Evolutionary conservation across 495 filamentous ascomycete genomes (phyloP).

Genomic region (Penicillium goetzii): DNA sequence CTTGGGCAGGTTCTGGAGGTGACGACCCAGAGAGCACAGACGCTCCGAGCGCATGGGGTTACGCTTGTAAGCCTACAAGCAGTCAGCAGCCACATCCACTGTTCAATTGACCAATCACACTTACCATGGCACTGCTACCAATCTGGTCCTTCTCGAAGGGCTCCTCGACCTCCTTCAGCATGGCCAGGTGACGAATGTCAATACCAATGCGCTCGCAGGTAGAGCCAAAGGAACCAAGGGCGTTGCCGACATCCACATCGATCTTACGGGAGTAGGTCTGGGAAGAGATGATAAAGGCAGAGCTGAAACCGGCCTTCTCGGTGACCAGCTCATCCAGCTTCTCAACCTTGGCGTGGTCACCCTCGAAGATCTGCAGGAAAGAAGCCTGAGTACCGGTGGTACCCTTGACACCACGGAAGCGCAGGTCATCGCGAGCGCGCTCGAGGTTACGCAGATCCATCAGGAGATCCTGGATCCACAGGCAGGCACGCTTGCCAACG

Average conservation of each 20-base stretch:
- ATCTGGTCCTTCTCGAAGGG: constrained; percentile 76
- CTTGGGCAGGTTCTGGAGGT: constrained; percentile 63
- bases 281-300: constrained; percentile 71
- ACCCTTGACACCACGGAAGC: constrained; percentile 84
- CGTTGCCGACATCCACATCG: constrained; percentile 79
- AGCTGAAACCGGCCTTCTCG: constrained; percentile 80
- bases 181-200: constrained; percentile 81
- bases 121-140: constrained; percentile 57
- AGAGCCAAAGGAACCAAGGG: constrained; percentile 78
- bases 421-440: constrained; percentile 69
- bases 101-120: constrained; percentile 15
- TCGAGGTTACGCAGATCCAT: constrained; percentile 86
- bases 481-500: constrained; percentile 70
- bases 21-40: constrained; percentile 77
- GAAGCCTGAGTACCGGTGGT: constrained; percentile 80
- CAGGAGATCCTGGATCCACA: constrained; percentile 88
- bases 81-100: constrained; percentile 23
- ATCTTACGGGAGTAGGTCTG: constrained; percentile 89
- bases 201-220: constrained; percentile 74
- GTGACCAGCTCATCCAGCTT: constrained; percentile 73
- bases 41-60: constrained; percentile 92
- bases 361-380: constrained; percentile 81
- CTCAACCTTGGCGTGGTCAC: constrained; percentile 78
- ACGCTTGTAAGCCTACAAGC: constrained; percentile 76
- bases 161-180: constrained; percentile 85